Conservation (phyloP, 768 basidiomycete species). For the Pleurotus djamor region DNA sequence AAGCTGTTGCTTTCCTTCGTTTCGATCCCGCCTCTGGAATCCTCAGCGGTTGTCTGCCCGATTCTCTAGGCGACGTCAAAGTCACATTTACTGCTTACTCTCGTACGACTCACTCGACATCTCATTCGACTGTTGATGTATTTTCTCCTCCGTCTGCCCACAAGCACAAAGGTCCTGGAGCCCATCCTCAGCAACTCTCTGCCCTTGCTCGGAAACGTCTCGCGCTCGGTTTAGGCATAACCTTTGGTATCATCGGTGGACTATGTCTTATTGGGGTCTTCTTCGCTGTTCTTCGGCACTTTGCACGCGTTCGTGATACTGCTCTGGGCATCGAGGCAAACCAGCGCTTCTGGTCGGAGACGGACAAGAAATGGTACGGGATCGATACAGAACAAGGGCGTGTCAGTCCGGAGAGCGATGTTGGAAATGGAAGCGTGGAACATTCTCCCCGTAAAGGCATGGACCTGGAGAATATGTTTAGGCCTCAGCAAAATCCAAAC, state of each 20-base stretch:
- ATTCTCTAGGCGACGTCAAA: constrained; percentile 29
- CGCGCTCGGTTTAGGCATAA: constrained; percentile 56
- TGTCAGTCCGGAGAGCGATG: constrained; percentile 9
- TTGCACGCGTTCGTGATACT: constrained; percentile 56
- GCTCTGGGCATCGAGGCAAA: constrained; percentile 63
- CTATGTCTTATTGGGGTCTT: constrained; percentile 50
- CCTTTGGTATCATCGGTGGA: constrained; percentile 63
- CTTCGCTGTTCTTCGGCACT: constrained; percentile 56
- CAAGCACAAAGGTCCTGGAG: constrained; percentile 31
- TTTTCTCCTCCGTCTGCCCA: constrained; percentile 37
- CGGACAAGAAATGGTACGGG: constrained; percentile 71
- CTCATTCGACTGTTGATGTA: constrained; percentile 58
- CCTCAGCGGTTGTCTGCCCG: constrained; percentile 60
- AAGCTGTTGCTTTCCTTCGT: constrained; percentile 45
- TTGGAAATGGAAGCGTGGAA: constrained; percentile 12
- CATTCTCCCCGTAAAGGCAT: constrained; percentile 13
- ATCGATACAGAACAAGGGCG: constrained; percentile 30
- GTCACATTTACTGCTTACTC: constrained; percentile 72
- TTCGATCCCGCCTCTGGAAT: constrained; percentile 44
- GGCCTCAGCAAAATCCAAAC: constrained; percentile 11
- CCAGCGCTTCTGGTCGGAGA: constrained; percentile 53
- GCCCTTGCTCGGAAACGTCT: constrained; percentile 44
- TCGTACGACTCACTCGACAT: constrained; percentile 63
- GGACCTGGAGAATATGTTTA: constrained; percentile 6
- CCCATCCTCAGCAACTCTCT: constrained; percentile 33